Conservation (phyloP, 225 moss, liverwort and hornwort species). For the Anthoceros angustus region DNA sequence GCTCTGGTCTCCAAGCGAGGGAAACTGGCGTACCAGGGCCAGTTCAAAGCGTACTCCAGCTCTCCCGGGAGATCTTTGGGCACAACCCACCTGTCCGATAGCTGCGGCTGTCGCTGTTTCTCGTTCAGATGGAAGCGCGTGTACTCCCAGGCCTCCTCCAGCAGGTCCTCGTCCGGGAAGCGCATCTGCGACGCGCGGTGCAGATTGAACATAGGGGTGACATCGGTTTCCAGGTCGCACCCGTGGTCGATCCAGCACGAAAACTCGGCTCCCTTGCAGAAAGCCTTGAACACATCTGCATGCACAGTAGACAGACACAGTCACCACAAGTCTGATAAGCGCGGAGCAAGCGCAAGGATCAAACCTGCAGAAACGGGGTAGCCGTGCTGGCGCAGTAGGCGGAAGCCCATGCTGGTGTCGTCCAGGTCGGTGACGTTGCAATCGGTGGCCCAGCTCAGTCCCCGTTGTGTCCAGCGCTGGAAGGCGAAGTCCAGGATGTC, state of each 20-base stretch:
- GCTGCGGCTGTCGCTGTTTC: conserved; percentile 8
- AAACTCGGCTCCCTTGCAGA: conserved; percentile 21
- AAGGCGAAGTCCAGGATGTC: conserved; percentile 17
- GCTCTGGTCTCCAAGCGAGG: conserved; percentile 12
- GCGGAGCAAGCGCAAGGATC: not conserved
- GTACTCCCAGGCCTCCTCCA: conserved; percentile 18
- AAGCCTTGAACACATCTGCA: conserved; percentile 28
- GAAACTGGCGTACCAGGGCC: conserved; percentile 14
- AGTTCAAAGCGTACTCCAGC: conserved; percentile 17
- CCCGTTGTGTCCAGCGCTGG: conserved; percentile 17
- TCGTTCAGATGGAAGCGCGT: conserved; percentile 17
- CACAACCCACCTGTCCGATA: conserved; percentile 32
- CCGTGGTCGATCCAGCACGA: conserved; percentile 27
- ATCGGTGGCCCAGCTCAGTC: conserved; percentile 30
- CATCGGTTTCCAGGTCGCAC: conserved; percentile 17
- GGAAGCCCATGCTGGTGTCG: conserved; percentile 36
- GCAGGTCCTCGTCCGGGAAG: conserved; percentile 17
- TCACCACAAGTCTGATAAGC: no score
- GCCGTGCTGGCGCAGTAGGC: conserved; percentile 26
- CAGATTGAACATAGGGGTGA: conserved; percentile 29
- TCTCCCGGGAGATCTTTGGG: conserved; percentile 32
- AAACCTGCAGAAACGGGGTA: conserved; percentile 29
- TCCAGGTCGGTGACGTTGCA: conserved; percentile 30
- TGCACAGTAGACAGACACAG: no score
- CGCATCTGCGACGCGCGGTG: conserved; percentile 24